These are phyloP conservation scores for Penicillium sp. DNA, from an alignment of 2,329 filamentous ascomycete species.

Conservation along the genomic window DNA sequence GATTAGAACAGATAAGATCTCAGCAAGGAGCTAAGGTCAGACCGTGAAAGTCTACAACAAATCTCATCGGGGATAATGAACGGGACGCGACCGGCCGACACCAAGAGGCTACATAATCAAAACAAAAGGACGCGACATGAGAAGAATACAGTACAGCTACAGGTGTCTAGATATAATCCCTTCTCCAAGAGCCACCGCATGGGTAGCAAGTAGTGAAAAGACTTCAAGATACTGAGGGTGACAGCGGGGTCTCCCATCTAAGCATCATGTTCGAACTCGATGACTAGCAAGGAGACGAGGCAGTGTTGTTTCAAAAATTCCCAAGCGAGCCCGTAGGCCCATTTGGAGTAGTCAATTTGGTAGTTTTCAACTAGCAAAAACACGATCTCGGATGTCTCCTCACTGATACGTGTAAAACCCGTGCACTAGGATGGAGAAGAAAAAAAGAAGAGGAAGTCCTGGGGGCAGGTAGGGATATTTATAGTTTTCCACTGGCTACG, in stretches of 20 bases:
- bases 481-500: constrained; percentile 20
- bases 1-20: too few relatives aligned
- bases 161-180: neutral
- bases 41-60: too few relatives aligned
- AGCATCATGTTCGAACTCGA: constrained; percentile 16
- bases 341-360: constrained; percentile 70
- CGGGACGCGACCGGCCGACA: too few relatives aligned
- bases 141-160: too few relatives aligned
- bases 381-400: constrained; percentile 82
- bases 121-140: too few relatives aligned
- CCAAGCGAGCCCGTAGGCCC: constrained; percentile 64
- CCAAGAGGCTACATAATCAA: too few relatives aligned
- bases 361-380: constrained; percentile 94
- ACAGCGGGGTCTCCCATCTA: constrained; percentile 3
- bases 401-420: constrained; percentile 81
- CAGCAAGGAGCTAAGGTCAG: too few relatives aligned
- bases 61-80: too few relatives aligned
- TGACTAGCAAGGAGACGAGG: constrained; percentile 23
- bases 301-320: constrained; percentile 69
- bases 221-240: constrained; percentile 22
- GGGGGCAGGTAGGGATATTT: constrained; percentile 12
- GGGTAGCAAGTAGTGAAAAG: constrained; percentile 41
- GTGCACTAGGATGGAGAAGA: constrained; percentile 47
- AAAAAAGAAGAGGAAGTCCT: constrained; percentile 34
- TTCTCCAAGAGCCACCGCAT: constrained; percentile 35